Evolutionary conservation across 441 rosid genomes (phyloP).

Genomic region (Melastoma candidum): DNA sequence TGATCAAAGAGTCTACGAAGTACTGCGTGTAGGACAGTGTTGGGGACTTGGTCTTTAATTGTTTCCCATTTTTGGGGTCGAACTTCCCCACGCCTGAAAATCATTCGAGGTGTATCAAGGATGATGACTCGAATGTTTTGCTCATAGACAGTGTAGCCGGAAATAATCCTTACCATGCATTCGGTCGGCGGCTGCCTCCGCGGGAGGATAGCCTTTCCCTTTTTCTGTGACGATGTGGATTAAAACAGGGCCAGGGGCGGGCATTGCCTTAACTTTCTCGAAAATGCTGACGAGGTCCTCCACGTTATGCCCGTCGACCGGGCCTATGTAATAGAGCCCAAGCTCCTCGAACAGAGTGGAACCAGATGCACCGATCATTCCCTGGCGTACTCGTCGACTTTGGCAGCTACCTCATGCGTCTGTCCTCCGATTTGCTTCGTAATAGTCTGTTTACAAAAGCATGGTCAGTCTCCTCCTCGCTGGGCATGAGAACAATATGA

Average conservation of each 20-base stretch:
- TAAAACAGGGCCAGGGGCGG: slow-evolving; percentile 32
- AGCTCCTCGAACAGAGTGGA: slow-evolving; percentile 36
- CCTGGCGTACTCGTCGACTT: slow-evolving; percentile 20
- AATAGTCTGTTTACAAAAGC: slow-evolving; percentile 17
- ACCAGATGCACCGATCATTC: slow-evolving; percentile 18
- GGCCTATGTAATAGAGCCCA: slow-evolving; percentile 37
- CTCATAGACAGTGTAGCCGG: neutral
- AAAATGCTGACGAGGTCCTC: slow-evolving; percentile 30
- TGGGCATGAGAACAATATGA: neutral
- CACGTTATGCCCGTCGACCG: slow-evolving; percentile 36
- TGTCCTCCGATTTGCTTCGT: slow-evolving; percentile 28
- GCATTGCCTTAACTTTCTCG: slow-evolving; percentile 22
- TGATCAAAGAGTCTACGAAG: slow-evolving; percentile 38
- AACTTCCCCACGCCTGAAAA: slow-evolving; percentile 34
- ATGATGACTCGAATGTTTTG: neutral
- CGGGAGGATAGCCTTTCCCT: slow-evolving; percentile 43
- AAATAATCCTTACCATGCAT: slow-evolving; percentile 32
- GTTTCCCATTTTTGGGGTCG: slow-evolving; percentile 35
- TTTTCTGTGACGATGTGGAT: slow-evolving; percentile 44
- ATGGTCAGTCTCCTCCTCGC: no score
- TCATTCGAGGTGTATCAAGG: neutral
- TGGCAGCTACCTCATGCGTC: slow-evolving; percentile 23
- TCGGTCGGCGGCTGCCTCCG: slow-evolving; percentile 37
- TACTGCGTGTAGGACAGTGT: slow-evolving; percentile 28
- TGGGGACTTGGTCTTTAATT: slow-evolving; percentile 21